Percentiles rank a stretch among this genome's conserved stretches.
phyloP scores from a whole-genome alignment of 169 alveolate species.

The Toxoplasma gondii region DNA sequence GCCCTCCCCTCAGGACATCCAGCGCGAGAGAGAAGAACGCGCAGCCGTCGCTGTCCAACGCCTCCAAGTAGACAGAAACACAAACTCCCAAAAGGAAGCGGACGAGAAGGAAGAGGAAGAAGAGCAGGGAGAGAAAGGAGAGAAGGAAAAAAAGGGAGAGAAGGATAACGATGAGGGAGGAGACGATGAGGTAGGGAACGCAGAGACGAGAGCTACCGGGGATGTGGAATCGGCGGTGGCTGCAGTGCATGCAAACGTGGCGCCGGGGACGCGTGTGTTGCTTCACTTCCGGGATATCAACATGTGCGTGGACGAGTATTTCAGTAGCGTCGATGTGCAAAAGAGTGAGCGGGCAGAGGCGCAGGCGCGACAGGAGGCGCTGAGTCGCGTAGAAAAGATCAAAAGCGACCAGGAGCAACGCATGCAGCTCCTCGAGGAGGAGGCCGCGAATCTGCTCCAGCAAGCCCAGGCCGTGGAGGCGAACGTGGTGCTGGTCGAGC shows the following conservation, averaged over 20 bases:
- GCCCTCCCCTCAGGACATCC: slow-evolving; percentile 33
- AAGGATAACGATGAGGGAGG: not conserved
- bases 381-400: slow-evolving; percentile 66
- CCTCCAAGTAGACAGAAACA: not conserved
- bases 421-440: slow-evolving; percentile 59
- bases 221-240: slow-evolving; percentile 20
- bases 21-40: slow-evolving; percentile 11
- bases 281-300: slow-evolving; percentile 42
- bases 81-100: not conserved
- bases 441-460: slow-evolving; percentile 16
- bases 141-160: not conserved
- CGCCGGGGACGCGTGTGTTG: slow-evolving; percentile 31
- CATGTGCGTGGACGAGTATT: slow-evolving; percentile 69
- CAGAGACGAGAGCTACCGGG: not conserved
- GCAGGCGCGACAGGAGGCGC: slow-evolving; percentile 33
- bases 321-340: slow-evolving; percentile 62
- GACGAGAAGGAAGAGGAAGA: not conserved
- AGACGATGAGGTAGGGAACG: not conserved
- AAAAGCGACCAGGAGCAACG: slow-evolving; percentile 70
- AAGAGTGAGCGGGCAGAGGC: slow-evolving; percentile 58
- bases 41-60: not conserved
- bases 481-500: slow-evolving; percentile 67
- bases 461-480: slow-evolving; percentile 62
- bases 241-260: not conserved
- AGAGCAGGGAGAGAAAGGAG: slow-evolving; percentile 19